A percentile compares a stretch with the other conserved stretches of the same genome.
Conservation (phyloP, 148 eudicot species). For the Dianthus caryophyllus region DNA sequence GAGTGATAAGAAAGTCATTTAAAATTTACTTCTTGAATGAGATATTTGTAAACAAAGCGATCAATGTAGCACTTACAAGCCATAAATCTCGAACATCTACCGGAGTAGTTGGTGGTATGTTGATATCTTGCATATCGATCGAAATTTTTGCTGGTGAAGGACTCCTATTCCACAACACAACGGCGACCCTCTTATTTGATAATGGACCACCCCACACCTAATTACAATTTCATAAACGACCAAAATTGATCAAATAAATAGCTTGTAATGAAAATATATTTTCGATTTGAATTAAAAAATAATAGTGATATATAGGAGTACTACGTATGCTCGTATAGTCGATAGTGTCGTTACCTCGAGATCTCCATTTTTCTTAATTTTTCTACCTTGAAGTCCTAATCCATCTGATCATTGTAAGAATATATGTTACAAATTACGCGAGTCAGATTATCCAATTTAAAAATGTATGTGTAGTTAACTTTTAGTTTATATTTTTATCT, state of each 20-base stretch:
- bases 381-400: constrained; percentile 18
- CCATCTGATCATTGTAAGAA: neutral
- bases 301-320: no score
- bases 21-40: no score
- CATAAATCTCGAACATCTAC: constrained; percentile 4
- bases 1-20: neutral
- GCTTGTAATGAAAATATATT: no score
- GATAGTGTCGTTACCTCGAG: constrained; percentile 23
- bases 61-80: neutral
- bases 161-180: constrained; percentile 10
- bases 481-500: neutral
- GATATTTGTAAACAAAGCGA: no score
- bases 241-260: no score
- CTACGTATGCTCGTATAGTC: no score
- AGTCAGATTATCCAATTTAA: neutral
- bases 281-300: no score
- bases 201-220: constrained; percentile 14
- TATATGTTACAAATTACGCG: neutral
- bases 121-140: neutral
- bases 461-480: neutral
- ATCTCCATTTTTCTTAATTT: constrained; percentile 13
- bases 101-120: neutral
- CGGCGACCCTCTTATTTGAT: neutral
- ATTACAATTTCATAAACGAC: no score
- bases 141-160: constrained; percentile 5